Base-by-base conservation (phyloP, 495 filamentous ascomycete genomes). In the Hyaloscypha finlandica region DNA sequence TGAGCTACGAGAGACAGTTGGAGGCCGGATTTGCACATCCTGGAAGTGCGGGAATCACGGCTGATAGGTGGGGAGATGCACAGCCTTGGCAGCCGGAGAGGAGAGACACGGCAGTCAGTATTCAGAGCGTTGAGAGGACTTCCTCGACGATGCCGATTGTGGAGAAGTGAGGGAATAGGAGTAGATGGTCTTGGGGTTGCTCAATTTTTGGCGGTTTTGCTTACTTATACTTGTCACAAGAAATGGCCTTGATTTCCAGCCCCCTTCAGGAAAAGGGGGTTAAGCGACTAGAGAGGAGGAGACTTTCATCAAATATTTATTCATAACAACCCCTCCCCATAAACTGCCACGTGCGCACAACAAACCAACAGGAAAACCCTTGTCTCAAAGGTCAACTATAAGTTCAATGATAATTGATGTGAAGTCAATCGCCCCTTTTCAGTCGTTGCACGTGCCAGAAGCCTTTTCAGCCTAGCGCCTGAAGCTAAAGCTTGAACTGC, bases 1-100 rank as follows among this genome's bases (percentile, higher is more conserved):
- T 85, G 2, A 81, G 76, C 9, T 86, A 86, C 63, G 76, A 84
- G 61, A 71, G 78, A 53, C 85, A 87, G 70, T 51, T 85, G 29
- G 81, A 82, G 68, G 76, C 76, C 0, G 85, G 85, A 0, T 77
- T 81, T 69, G 73, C 73, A 20, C 73, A 81, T 55, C 79, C 85
- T 0, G 84, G 83, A 3, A 77, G 73, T 53, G 74, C 76, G 5
- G 85, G 85, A 1, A 71, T 83, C 52, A 83, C 79, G 16, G 69
- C 67, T 5, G 79, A 85, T 64, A 74, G 74, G 9, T 71, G 78
- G 31, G 83, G 84, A 4, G 83, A 87, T 68, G 76, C 76, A 0
- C 62, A 69, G 0, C 22, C 25, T n/a, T 77, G 77, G 75, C 59
- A 55, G 48, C 74, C 72, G 48, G 37, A 58, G 25, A 11, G 42